A percentile compares a stretch with the other conserved stretches of the same genome.
These are phyloP conservation scores for Rubia yunnanensis DNA, from an alignment of 257 asterid genomes.

Conservation along the genomic window DNA sequence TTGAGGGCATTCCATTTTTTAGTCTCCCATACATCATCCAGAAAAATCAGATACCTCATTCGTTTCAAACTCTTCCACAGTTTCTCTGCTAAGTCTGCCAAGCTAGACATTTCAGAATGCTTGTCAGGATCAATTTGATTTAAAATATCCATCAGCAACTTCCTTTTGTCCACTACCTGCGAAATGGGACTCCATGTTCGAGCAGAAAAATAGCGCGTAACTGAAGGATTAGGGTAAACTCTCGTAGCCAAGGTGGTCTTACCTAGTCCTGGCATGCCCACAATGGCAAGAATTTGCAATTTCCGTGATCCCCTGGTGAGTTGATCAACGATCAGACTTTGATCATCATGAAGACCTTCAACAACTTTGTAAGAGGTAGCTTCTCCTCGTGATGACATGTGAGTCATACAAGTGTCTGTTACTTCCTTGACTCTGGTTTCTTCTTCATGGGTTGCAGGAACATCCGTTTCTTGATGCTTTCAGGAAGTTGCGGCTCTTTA, in stretches of 20 bases:
- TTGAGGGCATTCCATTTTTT: background rate
- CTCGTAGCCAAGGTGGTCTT: constrained; percentile 12
- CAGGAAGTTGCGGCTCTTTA: background rate
- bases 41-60: background rate
- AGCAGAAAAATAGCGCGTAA: background rate
- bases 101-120: background rate
- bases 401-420: no score
- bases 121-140: background rate
- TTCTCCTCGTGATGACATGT: background rate
- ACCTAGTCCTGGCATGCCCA: constrained; percentile 12
- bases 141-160: background rate
- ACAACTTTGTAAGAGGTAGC: no score
- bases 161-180: background rate
- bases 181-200: background rate
- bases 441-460: background rate
- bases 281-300: constrained; percentile 3
- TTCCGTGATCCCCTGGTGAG: background rate
- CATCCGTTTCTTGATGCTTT: background rate
- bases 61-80: background rate
- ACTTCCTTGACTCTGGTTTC: background rate
- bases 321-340: background rate
- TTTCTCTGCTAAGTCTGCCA: background rate
- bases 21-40: constrained; percentile 4
- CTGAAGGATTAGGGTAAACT: background rate
- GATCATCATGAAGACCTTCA: background rate